Base-by-base conservation (phyloP, 1,284 basidiomycete species). In the Cyathus pygmaeus region DNA sequence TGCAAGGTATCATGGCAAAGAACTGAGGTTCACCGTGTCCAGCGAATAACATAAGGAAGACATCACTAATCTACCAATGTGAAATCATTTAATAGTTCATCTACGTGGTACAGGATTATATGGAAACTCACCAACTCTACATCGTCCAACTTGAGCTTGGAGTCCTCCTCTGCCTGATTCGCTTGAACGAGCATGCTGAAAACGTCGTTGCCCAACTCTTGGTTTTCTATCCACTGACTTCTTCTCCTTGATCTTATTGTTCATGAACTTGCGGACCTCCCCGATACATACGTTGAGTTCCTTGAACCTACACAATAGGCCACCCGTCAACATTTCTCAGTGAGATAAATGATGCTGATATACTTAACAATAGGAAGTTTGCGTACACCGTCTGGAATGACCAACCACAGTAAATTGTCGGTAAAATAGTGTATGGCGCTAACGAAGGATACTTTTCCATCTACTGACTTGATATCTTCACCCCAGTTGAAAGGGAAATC, bases 161-260 rank as follows among this genome's bases (percentile, higher is more conserved):
- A 73, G 3, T 70, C 76, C 58, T 84, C 81, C 15, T 78, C 33
- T 36, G 33, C 77, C 56, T 86, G 82, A 59, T 83, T 87, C 9
- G 87, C 85, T 52, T 77, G 72, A 19, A 88, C 79, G n/a, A 88
- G 76, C 62, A 83, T 74, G 3, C 79, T 83, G 65, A 87, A 87
- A 36, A 36, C 15, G 15, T 36, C 33, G 15, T 36, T 15, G 10
- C 21, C 50, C 17, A 23, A 23, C 26, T 4, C 39, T 49, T 47
- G n/a, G 21, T 49, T 47, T 65, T 56, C 23, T 59, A 57, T 29
- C 61, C 17, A 63, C 73, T 6, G 66, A 70, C 64, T 78, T 82
- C 15, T 79, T 74, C 11, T 79, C 69, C 10, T 62, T 64, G 10
- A 85, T 74, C 57, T 83, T 77, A 3, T 65, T 63, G 3, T 70